Percentiles rank a stretch among this genome's conserved stretches.
Conservation (phyloP, 345 rosid species). For the Gossypium ekmanianum region DNA sequence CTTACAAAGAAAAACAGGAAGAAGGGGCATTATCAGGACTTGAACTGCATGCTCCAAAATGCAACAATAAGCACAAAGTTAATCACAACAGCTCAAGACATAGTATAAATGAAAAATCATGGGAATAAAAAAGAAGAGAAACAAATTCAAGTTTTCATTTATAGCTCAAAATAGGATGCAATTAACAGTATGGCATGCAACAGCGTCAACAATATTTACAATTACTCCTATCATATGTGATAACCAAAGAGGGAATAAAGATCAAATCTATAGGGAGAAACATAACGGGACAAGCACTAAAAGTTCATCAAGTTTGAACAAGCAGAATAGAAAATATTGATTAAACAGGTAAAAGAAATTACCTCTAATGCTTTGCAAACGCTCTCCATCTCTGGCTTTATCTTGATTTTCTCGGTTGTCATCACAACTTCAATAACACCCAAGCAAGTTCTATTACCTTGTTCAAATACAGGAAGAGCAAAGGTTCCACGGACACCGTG, state of each 20-base stretch:
- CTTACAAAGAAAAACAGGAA: slow-evolving; percentile 14
- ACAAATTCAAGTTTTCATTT: too few species aligned
- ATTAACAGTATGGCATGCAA: too few species aligned
- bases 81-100: too few species aligned
- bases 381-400: slow-evolving; percentile 67
- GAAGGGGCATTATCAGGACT: neutral
- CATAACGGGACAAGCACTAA: neutral
- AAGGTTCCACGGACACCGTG: slow-evolving; percentile 74
- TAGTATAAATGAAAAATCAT: too few species aligned
- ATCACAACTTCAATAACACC: slow-evolving; percentile 25
- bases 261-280: too few species aligned
- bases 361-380: slow-evolving; percentile 93
- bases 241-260: too few species aligned
- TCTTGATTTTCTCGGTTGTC: slow-evolving; percentile 61
- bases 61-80: neutral
- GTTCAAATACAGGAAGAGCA: slow-evolving; percentile 91
- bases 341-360: slow-evolving; percentile 20
- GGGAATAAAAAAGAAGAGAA: too few species aligned
- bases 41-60: neutral
- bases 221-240: too few species aligned
- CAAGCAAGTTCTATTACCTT: slow-evolving; percentile 70
- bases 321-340: neutral
- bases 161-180: too few species aligned
- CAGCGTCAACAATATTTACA: too few species aligned
- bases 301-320: neutral